phyloP scores from a whole-genome alignment of 306 rosid species.

The Casuarina cunninghamiana region DNA sequence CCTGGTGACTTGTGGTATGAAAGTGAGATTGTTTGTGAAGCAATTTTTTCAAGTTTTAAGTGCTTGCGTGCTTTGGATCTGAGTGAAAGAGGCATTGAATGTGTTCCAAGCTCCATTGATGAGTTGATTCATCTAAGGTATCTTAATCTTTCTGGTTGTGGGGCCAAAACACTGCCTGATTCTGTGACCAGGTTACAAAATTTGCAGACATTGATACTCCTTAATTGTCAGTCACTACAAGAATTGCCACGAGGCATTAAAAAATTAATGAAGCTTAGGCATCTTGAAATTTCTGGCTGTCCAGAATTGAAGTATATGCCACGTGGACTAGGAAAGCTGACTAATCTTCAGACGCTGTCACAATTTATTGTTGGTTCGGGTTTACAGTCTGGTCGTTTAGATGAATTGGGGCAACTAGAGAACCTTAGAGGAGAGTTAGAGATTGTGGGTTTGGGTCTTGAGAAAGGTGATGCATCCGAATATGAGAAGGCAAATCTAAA shows the following conservation, averaged over 20 bases:
- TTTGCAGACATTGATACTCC: neutral
- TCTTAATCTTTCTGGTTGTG: neutral
- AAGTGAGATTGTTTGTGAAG: neutral
- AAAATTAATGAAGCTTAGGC: neutral
- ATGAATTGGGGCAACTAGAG: neutral
- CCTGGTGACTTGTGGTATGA: too few relatives aligned
- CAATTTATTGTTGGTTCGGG: neutral
- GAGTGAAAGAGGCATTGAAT: rapidly evolving
- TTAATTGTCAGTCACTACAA: neutral
- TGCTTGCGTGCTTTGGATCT: neutral
- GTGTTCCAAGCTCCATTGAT: neutral
- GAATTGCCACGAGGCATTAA: conserved; percentile 15
- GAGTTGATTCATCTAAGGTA: conserved; percentile 9
- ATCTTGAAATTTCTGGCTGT: conserved; percentile 13
- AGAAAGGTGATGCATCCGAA: neutral
- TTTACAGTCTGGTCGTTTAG: neutral
- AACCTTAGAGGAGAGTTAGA: neutral
- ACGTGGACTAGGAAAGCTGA: neutral
- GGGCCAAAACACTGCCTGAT: neutral
- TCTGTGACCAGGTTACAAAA: neutral
- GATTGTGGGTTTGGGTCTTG: neutral
- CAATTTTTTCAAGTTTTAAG: too few relatives aligned
- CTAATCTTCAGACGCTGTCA: neutral
- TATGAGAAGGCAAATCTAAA: too few relatives aligned
- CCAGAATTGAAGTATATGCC: neutral